Evolutionary conservation across 2,329 filamentous ascomycete species (phyloP).

Genomic region (Beauveria caledonica): DNA sequence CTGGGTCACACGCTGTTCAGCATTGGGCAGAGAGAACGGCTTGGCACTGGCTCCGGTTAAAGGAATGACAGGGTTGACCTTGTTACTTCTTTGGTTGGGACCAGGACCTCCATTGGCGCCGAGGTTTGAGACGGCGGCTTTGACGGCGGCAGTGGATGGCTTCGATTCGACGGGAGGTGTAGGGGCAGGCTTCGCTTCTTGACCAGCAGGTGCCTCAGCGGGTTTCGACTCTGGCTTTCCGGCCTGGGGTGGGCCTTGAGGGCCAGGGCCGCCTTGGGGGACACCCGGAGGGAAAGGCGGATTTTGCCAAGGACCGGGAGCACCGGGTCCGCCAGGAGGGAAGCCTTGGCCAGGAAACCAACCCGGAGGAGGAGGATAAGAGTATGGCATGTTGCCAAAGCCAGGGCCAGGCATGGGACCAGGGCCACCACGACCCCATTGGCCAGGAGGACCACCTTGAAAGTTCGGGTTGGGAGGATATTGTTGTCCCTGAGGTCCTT

Average conservation of each 20-base stretch:
- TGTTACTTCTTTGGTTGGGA: conserved; percentile 27
- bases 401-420: conserved; percentile 51
- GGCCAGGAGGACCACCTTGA: conserved; percentile 41
- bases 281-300: conserved; percentile 55
- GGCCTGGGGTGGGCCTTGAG: conserved; percentile 27
- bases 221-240: conserved; percentile 31
- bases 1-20: conserved; percentile 19
- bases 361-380: conserved; percentile 64
- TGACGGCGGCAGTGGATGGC: conserved; percentile 40
- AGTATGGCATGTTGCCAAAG: conserved; percentile 59
- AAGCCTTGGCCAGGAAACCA: conserved; percentile 79
- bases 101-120: conserved; percentile 29
- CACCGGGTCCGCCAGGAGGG: conserved; percentile 38
- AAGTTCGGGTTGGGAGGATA: conserved; percentile 40
- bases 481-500: conserved; percentile 29
- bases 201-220: conserved; percentile 25
- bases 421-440: conserved; percentile 47
- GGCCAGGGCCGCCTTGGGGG: conserved; percentile 45
- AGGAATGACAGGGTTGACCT: conserved; percentile 59
- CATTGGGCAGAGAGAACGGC: conserved; percentile 27
- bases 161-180: conserved; percentile 62
- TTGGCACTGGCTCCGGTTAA: conserved; percentile 40
- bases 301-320: conserved; percentile 46
- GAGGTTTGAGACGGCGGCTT: conserved; percentile 31
- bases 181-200: conserved; percentile 52